phyloP scores from a whole-genome alignment of 2,329 filamentous ascomycete genomes.

The Periconia sp. region DNA sequence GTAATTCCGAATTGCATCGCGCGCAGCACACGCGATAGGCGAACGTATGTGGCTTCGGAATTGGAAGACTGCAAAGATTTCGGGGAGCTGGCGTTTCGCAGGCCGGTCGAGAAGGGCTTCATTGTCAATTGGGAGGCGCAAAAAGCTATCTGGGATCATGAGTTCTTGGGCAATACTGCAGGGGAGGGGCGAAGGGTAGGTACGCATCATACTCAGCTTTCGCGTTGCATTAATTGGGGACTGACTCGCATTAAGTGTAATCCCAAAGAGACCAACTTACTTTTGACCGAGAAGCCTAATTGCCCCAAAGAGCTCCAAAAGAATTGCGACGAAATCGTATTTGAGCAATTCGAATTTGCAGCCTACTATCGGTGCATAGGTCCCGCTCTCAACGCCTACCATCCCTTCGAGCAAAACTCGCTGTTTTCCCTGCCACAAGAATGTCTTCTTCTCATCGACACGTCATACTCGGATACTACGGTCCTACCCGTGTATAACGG shows the following conservation, averaged over 20 bases:
- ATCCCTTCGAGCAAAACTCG: constrained; percentile 51
- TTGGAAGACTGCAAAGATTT: constrained; percentile 81
- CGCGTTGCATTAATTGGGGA: neutral
- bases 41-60: constrained; percentile 78
- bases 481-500: constrained; percentile 84
- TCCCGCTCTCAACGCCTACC: constrained; percentile 77
- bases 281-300: constrained; percentile 86
- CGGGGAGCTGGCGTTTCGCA: constrained; percentile 81
- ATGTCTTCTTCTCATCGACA: constrained; percentile 84
- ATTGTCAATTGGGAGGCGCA: constrained; percentile 96
- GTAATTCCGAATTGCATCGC: constrained; percentile 88
- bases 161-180: constrained; percentile 75
- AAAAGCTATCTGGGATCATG: constrained; percentile 92
- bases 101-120: constrained; percentile 92
- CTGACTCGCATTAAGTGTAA: constrained; percentile 57
- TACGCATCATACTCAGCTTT: constrained; percentile 10
- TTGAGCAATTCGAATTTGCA: constrained; percentile 94
- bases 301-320: constrained; percentile 77
- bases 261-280: constrained; percentile 76
- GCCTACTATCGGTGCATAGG: constrained; percentile 78
- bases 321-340: constrained; percentile 94
- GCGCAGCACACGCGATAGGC: constrained; percentile 72
- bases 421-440: constrained; percentile 64
- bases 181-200: constrained; percentile 60
- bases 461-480: constrained; percentile 90